Percentiles rank a stretch among this genome's conserved stretches.
Conservation (phyloP, 495 filamentous ascomycete genomes). For the Talaromyces trachyspermus region DNA sequence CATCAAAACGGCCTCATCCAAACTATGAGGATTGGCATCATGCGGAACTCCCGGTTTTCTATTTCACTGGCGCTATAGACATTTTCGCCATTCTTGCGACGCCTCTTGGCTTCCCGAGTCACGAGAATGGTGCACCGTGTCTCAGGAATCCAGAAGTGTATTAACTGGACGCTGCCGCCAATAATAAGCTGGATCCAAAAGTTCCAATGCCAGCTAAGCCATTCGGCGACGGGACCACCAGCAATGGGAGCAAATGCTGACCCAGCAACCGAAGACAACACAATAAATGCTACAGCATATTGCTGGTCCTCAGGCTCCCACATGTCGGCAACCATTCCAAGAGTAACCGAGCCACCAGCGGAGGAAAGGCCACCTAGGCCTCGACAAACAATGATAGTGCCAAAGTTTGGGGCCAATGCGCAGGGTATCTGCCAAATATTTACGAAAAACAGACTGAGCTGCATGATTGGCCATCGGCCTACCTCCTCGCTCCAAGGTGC, state of each 20-base stretch:
- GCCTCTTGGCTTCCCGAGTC: constrained; percentile 51
- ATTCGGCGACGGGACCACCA: constrained; percentile 61
- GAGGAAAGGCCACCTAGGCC: constrained; percentile 57
- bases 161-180: constrained; percentile 52
- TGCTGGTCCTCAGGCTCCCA: constrained; percentile 55
- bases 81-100: constrained; percentile 41
- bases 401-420: constrained; percentile 58
- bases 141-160: constrained; percentile 61
- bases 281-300: constrained; percentile 53
- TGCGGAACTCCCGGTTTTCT: constrained; percentile 31
- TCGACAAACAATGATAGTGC: constrained; percentile 48
- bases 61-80: constrained; percentile 55
- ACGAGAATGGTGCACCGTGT: constrained; percentile 56
- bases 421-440: constrained; percentile 62
- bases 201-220: constrained; percentile 57
- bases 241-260: constrained; percentile 64
- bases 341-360: constrained; percentile 65
- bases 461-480: constrained; percentile 56
- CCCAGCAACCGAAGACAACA: constrained; percentile 61
- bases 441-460: constrained; percentile 53
- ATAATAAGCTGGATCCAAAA: constrained; percentile 71
- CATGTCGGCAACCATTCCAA: constrained; percentile 68
- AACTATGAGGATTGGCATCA: constrained; percentile 42
- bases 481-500: constrained; percentile 67
- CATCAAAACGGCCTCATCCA: constrained; percentile 65